These are phyloP conservation scores for Epichloe brachyelytri DNA, from an alignment of 2,329 filamentous ascomycete species.

Conservation along the genomic window DNA sequence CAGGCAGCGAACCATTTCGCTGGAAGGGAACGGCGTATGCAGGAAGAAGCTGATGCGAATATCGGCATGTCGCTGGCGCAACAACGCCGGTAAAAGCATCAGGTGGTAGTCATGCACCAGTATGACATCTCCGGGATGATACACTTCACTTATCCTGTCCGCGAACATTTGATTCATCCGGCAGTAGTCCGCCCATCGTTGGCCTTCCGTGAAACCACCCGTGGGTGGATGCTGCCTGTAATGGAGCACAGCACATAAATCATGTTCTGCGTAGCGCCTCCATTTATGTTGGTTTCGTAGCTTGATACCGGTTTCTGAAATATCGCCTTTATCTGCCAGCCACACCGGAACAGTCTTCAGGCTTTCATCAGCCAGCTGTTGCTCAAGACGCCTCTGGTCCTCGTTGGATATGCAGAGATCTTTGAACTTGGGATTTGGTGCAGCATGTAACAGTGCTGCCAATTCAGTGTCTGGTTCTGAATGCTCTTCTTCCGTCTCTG, in stretches of 20 bases:
- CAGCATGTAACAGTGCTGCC: background rate
- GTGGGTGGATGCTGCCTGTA: constrained; percentile 88
- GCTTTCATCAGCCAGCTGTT: constrained; percentile 56
- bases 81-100: constrained; percentile 72
- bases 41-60: constrained; percentile 91
- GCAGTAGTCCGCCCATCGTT: constrained; percentile 86
- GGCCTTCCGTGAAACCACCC: constrained; percentile 64
- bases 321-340: constrained; percentile 69
- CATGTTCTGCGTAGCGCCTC: constrained; percentile 80
- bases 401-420: constrained; percentile 35
- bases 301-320: constrained; percentile 27
- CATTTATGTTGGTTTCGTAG: constrained; percentile 74
- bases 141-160: constrained; percentile 71
- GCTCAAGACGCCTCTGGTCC: constrained; percentile 60
- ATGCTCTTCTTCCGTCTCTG: constrained; percentile 12
- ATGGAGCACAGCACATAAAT: constrained; percentile 85
- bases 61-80: constrained; percentile 72
- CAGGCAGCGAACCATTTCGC: constrained; percentile 82
- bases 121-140: constrained; percentile 83
- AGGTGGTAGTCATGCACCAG: constrained; percentile 91
- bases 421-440: background rate
- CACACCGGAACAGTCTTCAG: constrained; percentile 78
- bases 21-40: constrained; percentile 87
- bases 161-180: constrained; percentile 86
- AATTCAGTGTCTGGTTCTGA: background rate